Evolutionary conservation across 148 eudicot genomes (phyloP), one percentile per base, ranked within the genome.

Genomic region (Rhododendron simsii): DNA sequence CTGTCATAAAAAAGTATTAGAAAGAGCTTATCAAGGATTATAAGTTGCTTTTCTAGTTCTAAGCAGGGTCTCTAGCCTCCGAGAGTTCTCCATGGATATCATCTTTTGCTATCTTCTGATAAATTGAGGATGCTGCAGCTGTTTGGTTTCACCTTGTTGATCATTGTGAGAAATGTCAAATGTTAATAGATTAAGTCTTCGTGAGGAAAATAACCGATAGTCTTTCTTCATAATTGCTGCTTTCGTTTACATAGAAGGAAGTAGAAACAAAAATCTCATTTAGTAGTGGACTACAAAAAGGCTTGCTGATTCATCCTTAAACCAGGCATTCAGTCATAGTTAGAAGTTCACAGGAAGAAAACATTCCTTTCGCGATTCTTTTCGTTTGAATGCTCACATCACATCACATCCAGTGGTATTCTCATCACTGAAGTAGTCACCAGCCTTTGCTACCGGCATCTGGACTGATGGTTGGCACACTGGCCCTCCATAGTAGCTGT

Each of bases 381-480:
- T 15, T 2, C 21, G 3, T 33, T 81, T 44, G 67, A 81, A 37
- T 23, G 33, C 67, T 81, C 83, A 81, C 83, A 81, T 81, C 67
- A 81, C 69, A 18, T 81, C 28, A 33, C 83, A 53, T 51, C 83
- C 83, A 28, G 65, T 1, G 39, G 67, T 30, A 81, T 81, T 81
- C 45, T 81, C 83, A 30, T 81, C 65, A 30, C 83, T 81, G 63
- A 81, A 80, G 53, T 80, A 80, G 82, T 80, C 82, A 28, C 82
- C 82, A 80, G 35, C 67, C 41, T 81, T 53, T 53, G 65, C 63
- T 28, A 21, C 44, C 7, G 83, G 83, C 44, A 47, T 82, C 73
- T 57, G 84, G 28, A 59, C 18, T 10, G 47, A 12, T 57, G 73
- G 84, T 81, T 81, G 73, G 23, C 16, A 81, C 39, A 55, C 45